Conservation (phyloP, 208 protist genomes). For the Leishmania aethiopica region DNA sequence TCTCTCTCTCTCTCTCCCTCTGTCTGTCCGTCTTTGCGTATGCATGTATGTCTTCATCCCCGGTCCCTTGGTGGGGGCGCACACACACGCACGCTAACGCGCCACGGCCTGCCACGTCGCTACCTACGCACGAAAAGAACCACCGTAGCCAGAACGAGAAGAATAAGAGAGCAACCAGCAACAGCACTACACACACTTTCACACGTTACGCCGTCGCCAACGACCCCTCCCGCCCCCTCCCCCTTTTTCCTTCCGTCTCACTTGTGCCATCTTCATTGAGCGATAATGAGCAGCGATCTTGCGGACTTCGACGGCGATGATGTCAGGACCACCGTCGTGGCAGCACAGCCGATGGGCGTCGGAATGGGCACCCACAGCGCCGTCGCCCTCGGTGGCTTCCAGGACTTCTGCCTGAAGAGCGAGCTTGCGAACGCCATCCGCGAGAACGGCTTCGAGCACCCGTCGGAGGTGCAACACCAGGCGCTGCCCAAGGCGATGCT, state of each 20-base stretch:
- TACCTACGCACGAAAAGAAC: neutral
- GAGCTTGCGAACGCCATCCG: constrained; percentile 98
- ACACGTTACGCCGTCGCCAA: neutral
- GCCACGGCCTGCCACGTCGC: neutral
- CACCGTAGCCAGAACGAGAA: neutral
- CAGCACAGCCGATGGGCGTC: constrained; percentile 68
- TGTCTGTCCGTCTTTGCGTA: neutral
- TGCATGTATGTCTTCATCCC: neutral
- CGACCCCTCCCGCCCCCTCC: neutral
- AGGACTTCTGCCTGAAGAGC: constrained; percentile 99
- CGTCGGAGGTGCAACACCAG: constrained; percentile 98
- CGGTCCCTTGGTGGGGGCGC: neutral
- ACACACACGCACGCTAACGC: neutral
- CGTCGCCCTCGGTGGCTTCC: constrained; percentile 96
- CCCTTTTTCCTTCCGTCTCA: neutral
- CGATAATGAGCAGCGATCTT: constrained; percentile 77
- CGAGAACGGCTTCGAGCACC: constrained; percentile 94
- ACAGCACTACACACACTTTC: neutral
- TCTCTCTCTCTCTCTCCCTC: neutral
- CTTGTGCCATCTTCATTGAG: neutral
- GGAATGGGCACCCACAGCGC: constrained; percentile 89
- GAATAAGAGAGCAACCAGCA: neutral
- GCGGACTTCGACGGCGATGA: constrained; percentile 93
- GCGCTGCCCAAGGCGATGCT: constrained; percentile 98
- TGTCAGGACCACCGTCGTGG: constrained; percentile 71